A percentile compares a stretch with the other conserved stretches of the same genome.
These are phyloP conservation scores for Aspergillus sp. DNA, from an alignment of 2,329 filamentous ascomycete species.

Conservation along the genomic window DNA sequence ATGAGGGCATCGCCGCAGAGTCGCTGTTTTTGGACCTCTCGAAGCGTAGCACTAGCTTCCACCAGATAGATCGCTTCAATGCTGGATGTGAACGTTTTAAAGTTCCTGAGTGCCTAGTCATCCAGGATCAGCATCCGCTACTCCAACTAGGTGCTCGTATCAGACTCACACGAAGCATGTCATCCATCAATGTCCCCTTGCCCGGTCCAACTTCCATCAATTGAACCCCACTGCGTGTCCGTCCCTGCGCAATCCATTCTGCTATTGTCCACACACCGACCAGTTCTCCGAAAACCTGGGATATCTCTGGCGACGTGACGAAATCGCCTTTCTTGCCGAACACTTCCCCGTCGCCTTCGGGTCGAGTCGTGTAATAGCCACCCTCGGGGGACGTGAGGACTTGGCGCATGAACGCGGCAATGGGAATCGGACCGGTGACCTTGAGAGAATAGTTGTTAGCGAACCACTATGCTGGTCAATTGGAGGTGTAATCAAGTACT, in stretches of 20 bases:
- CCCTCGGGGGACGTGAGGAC: constrained; percentile 87
- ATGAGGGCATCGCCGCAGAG: constrained; percentile 73
- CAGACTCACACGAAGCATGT: constrained; percentile 78
- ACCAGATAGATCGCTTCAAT: constrained; percentile 91
- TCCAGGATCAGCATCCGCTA: constrained; percentile 3
- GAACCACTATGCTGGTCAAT: not conserved
- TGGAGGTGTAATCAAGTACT: constrained; percentile 48
- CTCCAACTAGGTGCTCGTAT: not conserved
- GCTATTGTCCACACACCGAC: constrained; percentile 92
- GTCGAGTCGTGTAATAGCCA: constrained; percentile 86
- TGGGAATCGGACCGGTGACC: constrained; percentile 85
- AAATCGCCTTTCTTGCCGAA: constrained; percentile 96
- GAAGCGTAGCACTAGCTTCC: constrained; percentile 81
- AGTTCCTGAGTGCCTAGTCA: constrained; percentile 74
- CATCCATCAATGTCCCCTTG: constrained; percentile 93
- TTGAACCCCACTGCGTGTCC: constrained; percentile 70
- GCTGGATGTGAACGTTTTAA: constrained; percentile 71
- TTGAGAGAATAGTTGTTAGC: constrained; percentile 32
- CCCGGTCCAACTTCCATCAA: constrained; percentile 94
- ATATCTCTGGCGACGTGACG: constrained; percentile 95
- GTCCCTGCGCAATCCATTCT: constrained; percentile 93
- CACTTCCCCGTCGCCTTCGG: constrained; percentile 70
- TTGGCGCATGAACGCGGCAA: constrained; percentile 98
- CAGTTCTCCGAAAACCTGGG: constrained; percentile 93
- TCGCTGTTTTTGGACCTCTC: constrained; percentile 73